Percentiles rank a stretch among this genome's conserved stretches.
These are phyloP conservation scores for Cylindrodendrum hubeiense DNA, from an alignment of 2,329 filamentous ascomycete species.

Conservation along the genomic window DNA sequence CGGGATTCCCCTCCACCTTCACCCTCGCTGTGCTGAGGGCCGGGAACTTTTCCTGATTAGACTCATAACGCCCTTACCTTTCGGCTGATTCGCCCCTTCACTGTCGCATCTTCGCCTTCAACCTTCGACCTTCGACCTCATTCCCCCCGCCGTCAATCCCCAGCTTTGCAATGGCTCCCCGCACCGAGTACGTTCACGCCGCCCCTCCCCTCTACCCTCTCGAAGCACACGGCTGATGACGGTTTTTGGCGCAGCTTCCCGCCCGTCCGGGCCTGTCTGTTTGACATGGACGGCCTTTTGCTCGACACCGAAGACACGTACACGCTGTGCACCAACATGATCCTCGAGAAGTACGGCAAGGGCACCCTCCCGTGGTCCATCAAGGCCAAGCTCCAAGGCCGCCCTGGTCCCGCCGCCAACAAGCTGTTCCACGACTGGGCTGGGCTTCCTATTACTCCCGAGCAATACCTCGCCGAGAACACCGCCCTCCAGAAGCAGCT, in stretches of 20 bases:
- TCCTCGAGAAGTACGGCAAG: constrained; percentile 81
- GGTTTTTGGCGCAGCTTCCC: constrained; percentile 70
- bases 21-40: constrained; percentile 16
- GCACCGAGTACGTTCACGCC: constrained; percentile 56
- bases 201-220: neutral
- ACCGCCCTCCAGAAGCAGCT: constrained; percentile 74
- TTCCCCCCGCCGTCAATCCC: neutral
- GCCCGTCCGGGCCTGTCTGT: constrained; percentile 89
- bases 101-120: neutral
- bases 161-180: constrained; percentile 53
- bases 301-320: constrained; percentile 95
- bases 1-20: constrained; percentile 21
- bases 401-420: constrained; percentile 66
- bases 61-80: neutral
- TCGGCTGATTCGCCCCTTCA: neutral
- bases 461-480: constrained; percentile 74
- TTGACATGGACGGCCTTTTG: constrained; percentile 98
- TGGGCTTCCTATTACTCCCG: constrained; percentile 79
- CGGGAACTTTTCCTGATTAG: constrained; percentile 13
- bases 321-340: constrained; percentile 83
- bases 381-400: constrained; percentile 85
- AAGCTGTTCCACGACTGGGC: constrained; percentile 81
- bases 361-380: constrained; percentile 90
- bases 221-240: constrained; percentile 25
- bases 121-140: neutral